Evolutionary conservation across 148 eudicot species (phyloP).

Genomic region (Spergularia bocconei): DNA sequence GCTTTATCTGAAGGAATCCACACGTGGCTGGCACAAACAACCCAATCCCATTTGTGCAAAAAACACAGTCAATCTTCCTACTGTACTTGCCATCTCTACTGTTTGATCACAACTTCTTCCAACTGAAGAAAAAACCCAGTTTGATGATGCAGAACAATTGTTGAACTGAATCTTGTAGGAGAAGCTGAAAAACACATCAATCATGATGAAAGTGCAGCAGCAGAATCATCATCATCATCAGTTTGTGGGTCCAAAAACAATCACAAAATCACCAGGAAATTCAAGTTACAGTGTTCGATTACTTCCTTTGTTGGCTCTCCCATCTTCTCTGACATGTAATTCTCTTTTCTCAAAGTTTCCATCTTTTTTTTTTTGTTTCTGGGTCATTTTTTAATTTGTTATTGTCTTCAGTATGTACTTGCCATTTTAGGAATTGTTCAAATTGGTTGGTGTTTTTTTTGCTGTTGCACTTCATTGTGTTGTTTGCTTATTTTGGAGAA

Average conservation of each 20-base stretch:
- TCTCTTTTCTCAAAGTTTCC: background rate
- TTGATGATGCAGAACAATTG: background rate
- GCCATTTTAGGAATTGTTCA: background rate
- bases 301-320: constrained; percentile 24
- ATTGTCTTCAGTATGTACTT: background rate
- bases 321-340: constrained; percentile 27
- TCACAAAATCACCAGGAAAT: background rate
- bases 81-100: background rate
- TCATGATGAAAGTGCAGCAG: background rate
- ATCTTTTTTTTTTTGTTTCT: background rate
- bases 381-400: background rate
- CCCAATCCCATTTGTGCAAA: background rate
- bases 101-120: background rate
- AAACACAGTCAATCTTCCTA: background rate
- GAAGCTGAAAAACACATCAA: background rate
- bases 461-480: too few relatives aligned
- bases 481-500: too few relatives aligned
- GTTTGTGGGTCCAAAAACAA: background rate
- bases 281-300: constrained; percentile 9
- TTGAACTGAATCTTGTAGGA: background rate
- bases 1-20: background rate
- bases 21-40: constrained; percentile 15
- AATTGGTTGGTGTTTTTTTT: background rate
- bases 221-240: background rate
- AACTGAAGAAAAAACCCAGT: background rate